Evolutionary conservation across 176 grass and related monocot genomes (phyloP), one percentile per base, ranked within the genome.

Genomic region (Elaeis guineensis): DNA sequence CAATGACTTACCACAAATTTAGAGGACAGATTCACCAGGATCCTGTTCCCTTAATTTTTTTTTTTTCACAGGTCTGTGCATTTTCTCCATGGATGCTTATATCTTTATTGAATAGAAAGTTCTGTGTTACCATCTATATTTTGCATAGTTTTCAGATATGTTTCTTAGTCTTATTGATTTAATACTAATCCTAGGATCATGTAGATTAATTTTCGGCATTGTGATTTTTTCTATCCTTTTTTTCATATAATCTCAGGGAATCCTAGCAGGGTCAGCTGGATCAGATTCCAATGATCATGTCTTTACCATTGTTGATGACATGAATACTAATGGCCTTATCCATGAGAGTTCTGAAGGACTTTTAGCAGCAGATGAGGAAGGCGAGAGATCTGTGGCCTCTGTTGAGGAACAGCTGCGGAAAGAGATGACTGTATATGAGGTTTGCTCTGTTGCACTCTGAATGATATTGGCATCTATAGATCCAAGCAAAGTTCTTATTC

Each of bases 391-490:
- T 2, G 80, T 96, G 22, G 83, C 87, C 22, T 87, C 92, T 44
- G 83, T 96, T 50, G 92, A 90, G 72, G 92, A 96, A 64, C 92
- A 96, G 67, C 75, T 90, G 39, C 80, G 64, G 56, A 96, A 90
- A 87, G 92, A 96, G 79, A 96, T 96, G 92, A 90, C 83, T 7
- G 83, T 96, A 32, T 96, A 90, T 77, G 86, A 96, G 92, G 92
- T 96, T 75, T 57, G 74, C 60, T 69, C 24, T 21, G 35, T 57
- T 57, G 5, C 17, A 61, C 16, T 12, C 53, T 25, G 19, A 32
- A 77, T 21, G 35, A 44, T 44, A 44, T 44, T 44, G 35, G 35
- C 5, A 30, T 30, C 28, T 6, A 6, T 6, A 30, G 5, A 30
- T 1, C 28, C 28, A 30, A 30, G 28, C 35, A 44, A 44, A 44